phyloP scores from a whole-genome alignment of 345 rosid species.

The Salix dunnii region DNA sequence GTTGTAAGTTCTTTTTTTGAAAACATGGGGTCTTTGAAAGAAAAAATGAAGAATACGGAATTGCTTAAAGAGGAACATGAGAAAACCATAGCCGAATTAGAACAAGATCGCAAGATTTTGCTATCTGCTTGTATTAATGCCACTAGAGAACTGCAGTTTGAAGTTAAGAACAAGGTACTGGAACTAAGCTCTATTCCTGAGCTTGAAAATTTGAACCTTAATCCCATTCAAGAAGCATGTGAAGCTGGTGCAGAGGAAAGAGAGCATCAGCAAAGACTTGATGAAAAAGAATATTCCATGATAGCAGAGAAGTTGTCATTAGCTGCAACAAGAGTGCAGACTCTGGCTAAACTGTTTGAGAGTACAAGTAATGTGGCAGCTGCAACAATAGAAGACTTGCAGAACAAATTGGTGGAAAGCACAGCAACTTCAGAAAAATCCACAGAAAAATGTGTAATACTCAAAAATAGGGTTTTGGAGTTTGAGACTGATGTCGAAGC shows the following conservation, averaged over 20 bases:
- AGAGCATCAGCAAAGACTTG: neutral
- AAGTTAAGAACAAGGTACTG: neutral
- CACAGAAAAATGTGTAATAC: too few species aligned
- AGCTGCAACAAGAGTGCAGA: neutral
- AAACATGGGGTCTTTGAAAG: slow-evolving; percentile 51
- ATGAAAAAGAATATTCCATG: too few species aligned
- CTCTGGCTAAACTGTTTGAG: neutral
- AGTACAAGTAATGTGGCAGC: neutral
- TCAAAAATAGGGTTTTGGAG: neutral
- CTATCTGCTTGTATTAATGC: too few species aligned
- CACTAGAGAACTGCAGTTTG: neutral
- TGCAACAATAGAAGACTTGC: neutral
- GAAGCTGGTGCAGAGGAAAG: neutral
- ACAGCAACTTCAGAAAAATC: neutral
- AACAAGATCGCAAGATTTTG: too few species aligned
- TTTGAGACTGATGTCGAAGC: neutral
- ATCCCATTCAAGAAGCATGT: too few species aligned
- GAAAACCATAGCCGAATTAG: slow-evolving; percentile 24
- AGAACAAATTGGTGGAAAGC: neutral
- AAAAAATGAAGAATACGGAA: slow-evolving; percentile 44
- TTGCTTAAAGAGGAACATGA: slow-evolving; percentile 47
- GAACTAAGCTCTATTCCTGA: neutral
- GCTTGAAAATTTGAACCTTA: neutral
- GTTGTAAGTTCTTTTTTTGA: slow-evolving; percentile 30
- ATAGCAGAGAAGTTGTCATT: too few species aligned